phyloP scores from a whole-genome alignment of 164 flowering plant species.

The Kalanchoe fedtschenkoi region DNA sequence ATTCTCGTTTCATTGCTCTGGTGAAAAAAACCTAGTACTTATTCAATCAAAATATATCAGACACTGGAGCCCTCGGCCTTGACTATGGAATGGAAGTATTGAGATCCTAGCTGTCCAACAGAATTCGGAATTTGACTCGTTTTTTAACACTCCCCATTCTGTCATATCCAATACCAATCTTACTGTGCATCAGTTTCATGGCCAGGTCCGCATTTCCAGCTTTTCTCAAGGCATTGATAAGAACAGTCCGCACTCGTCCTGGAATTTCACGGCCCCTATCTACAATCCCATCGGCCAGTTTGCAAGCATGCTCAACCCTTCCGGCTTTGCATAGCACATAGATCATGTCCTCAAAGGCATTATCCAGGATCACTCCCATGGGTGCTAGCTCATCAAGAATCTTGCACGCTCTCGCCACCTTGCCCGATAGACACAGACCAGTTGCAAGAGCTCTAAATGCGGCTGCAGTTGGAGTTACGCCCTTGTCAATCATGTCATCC shows the following conservation, averaged over 20 bases:
- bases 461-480: conserved; percentile 81
- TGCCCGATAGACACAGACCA: conserved; percentile 91
- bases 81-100: no score
- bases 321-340: conserved; percentile 75
- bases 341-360: conserved; percentile 88
- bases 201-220: conserved; percentile 82
- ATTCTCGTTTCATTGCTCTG: no score
- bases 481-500: conserved; percentile 90
- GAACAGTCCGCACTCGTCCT: conserved; percentile 60
- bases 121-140: conserved; percentile 64
- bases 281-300: conserved; percentile 88
- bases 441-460: conserved; percentile 72
- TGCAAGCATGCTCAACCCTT: conserved; percentile 76
- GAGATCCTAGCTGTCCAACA: conserved; percentile 31
- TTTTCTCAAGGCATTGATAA: conserved; percentile 92
- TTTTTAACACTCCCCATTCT: conserved; percentile 71
- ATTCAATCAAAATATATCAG: no score
- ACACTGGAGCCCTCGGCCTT: no score
- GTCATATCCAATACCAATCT: conserved; percentile 85
- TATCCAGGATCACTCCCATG: conserved; percentile 68
- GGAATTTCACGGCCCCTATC: conserved; percentile 93
- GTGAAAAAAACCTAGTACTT: no score
- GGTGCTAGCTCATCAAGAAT: conserved; percentile 72
- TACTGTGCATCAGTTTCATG: conserved; percentile 85
- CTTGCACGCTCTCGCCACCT: conserved; percentile 80